These are phyloP conservation scores for Striga hermonthica DNA, from an alignment of 305 asterid genomes.

Conservation along the genomic window DNA sequence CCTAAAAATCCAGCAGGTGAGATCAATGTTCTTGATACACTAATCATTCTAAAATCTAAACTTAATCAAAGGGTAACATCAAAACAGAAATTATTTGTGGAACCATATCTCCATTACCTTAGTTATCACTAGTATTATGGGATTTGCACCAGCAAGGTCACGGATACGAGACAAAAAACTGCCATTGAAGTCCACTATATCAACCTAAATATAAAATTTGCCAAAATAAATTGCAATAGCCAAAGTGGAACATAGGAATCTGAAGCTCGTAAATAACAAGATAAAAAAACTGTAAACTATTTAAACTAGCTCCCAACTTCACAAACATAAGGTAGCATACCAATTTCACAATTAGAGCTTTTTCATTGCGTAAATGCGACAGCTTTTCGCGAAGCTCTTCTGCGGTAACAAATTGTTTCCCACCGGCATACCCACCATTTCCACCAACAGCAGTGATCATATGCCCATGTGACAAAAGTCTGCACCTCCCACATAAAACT, in stretches of 20 bases:
- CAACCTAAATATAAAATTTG: conserved; percentile 55
- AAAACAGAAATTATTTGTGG: background rate
- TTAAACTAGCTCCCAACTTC: conserved; percentile 13
- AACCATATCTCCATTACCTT: conserved; percentile 49
- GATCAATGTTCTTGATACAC: conserved; percentile 21
- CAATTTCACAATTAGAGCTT: conserved; percentile 85
- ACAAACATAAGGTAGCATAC: conserved; percentile 32
- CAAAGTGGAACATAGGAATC: conserved; percentile 13
- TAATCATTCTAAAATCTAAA: conserved; percentile 3
- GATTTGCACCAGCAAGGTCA: conserved; percentile 92
- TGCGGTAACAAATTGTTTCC: conserved; percentile 87
- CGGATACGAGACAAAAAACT: conserved; percentile 83
- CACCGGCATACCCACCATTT: conserved; percentile 97
- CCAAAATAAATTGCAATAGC: conserved; percentile 17
- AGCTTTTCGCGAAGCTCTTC: conserved; percentile 94
- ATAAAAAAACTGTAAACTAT: background rate
- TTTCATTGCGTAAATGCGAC: conserved; percentile 75
- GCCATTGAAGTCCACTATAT: conserved; percentile 94
- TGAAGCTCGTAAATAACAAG: conserved; percentile 11
- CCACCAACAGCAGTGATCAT: conserved; percentile 99
- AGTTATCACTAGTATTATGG: conserved; percentile 82
- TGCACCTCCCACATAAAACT: conserved; percentile 92
- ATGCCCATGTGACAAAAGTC: conserved; percentile 87
- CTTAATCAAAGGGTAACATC: conserved; percentile 1
- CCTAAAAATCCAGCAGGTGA: conserved; percentile 41